phyloP scores from a whole-genome alignment of 768 basidiomycete genomes.

The Rhodosporidiobolus sp. region DNA sequence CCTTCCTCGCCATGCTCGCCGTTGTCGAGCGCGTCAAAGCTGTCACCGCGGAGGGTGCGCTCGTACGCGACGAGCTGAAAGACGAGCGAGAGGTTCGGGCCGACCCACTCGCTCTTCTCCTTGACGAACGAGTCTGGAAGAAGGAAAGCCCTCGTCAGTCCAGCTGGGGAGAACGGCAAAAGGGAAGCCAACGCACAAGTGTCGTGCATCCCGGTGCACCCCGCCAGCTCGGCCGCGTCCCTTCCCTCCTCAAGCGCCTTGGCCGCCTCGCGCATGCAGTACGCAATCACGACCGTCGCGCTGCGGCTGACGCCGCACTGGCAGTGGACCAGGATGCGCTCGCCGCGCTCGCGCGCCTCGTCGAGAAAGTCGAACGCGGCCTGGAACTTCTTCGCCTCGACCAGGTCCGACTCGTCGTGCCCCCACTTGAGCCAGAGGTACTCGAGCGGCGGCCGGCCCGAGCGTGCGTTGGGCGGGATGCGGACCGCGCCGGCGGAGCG shows the following conservation, averaged over 20 bases:
- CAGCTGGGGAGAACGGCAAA: background rate
- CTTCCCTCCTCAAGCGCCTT: slow-evolving; percentile 54
- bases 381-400: slow-evolving; percentile 66
- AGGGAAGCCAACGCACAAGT: slow-evolving; percentile 53
- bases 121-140: slow-evolving; percentile 69
- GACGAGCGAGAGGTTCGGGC: slow-evolving; percentile 93
- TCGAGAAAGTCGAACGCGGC: slow-evolving; percentile 79
- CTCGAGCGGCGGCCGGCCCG: slow-evolving; percentile 71
- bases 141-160: background rate
- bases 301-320: slow-evolving; percentile 91
- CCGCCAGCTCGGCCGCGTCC: slow-evolving; percentile 27
- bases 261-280: slow-evolving; percentile 89
- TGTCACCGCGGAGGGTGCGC: slow-evolving; percentile 52
- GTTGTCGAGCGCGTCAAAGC: no score
- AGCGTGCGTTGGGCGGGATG: slow-evolving; percentile 10
- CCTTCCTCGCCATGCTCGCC: slow-evolving; percentile 15
- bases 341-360: slow-evolving; percentile 67
- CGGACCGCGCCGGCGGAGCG: slow-evolving; percentile 30
- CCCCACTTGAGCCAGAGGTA: slow-evolving; percentile 83
- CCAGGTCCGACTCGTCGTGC: slow-evolving; percentile 87
- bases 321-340: slow-evolving; percentile 59
- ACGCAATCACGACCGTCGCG: slow-evolving; percentile 81
- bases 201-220: slow-evolving; percentile 69
- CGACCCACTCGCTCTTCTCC: slow-evolving; percentile 78
- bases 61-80: slow-evolving; percentile 92